Percentiles rank a stretch among this genome's conserved stretches.
These are phyloP conservation scores for Polyporus tsugae DNA, from an alignment of 1,284 basidiomycete genomes.

Conservation along the genomic window DNA sequence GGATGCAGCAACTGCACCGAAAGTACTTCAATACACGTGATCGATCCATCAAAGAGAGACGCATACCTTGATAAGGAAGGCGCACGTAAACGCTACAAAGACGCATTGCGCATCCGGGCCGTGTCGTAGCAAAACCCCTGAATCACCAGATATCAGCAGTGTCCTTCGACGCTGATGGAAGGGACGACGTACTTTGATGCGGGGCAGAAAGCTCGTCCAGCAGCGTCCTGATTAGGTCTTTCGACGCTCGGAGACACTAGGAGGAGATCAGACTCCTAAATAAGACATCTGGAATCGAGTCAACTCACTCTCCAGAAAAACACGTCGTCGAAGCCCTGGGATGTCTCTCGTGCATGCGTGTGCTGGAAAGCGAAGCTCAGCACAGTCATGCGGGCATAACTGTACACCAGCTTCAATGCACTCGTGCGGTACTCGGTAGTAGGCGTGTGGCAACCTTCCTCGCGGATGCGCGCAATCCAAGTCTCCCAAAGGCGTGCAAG, in stretches of 20 bases:
- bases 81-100: constrained; percentile 85
- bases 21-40: background rate
- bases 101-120: constrained; percentile 86
- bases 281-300: background rate
- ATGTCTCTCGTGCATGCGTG: constrained; percentile 64
- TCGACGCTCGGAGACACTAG: constrained; percentile 67
- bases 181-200: constrained; percentile 55
- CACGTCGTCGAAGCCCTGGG: constrained; percentile 58
- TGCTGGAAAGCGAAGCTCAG: constrained; percentile 83
- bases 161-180: background rate
- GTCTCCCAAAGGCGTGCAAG: constrained; percentile 57
- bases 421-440: constrained; percentile 69
- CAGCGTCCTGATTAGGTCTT: constrained; percentile 71
- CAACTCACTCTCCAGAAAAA: constrained; percentile 71
- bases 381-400: constrained; percentile 72
- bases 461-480: constrained; percentile 61
- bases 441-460: constrained; percentile 58
- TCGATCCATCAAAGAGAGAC: background rate
- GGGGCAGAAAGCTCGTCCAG: constrained; percentile 66
- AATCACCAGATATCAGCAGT: constrained; percentile 11
- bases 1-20: constrained; percentile 71
- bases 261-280: constrained; percentile 10
- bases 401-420: constrained; percentile 69
- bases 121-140: constrained; percentile 71
- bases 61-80: constrained; percentile 78